A percentile compares a stretch with the other conserved stretches of the same genome.
These are phyloP conservation scores for Yamadazyma paraphyllophila DNA, from an alignment of 805 yeast genomes.

Conservation along the genomic window DNA sequence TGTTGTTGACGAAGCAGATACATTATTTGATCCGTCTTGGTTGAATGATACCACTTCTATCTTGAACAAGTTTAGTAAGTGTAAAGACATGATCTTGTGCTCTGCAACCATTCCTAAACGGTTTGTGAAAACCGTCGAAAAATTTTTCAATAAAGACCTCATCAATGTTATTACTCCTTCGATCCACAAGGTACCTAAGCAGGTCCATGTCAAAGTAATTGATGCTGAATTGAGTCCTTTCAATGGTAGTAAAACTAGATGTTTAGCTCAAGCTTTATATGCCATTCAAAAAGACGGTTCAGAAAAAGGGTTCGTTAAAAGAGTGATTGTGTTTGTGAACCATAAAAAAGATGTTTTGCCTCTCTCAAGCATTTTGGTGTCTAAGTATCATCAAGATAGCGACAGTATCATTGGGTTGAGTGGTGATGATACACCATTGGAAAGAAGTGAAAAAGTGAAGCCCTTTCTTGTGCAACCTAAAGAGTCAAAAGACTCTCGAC, in stretches of 20 bases:
- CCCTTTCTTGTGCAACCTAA: conserved; percentile 66
- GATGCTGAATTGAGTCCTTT: conserved; percentile 80
- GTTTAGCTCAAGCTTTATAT: conserved; percentile 83
- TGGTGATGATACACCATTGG: conserved; percentile 61
- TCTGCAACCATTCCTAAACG: conserved; percentile 88
- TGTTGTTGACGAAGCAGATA: conserved; percentile 93
- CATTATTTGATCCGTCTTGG: conserved; percentile 82
- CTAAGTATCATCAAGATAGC: conserved; percentile 32
- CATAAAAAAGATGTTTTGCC: conserved; percentile 60
- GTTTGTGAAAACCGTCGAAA: conserved; percentile 60
- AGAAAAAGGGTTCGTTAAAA: conserved; percentile 70
- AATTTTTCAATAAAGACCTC: conserved; percentile 57
- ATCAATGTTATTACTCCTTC: conserved; percentile 72
- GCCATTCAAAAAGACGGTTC: conserved; percentile 83
- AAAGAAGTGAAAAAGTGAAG: conserved; percentile 54
- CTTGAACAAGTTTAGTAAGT: conserved; percentile 48
- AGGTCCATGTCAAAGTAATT: conserved; percentile 67
- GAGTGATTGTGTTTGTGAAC: conserved; percentile 85
- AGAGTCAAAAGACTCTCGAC: conserved; percentile 11
- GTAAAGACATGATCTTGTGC: conserved; percentile 68
- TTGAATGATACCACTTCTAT: conserved; percentile 59
- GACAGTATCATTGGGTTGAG: conserved; percentile 62
- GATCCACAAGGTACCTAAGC: conserved; percentile 79
- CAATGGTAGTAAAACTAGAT: conserved; percentile 78
- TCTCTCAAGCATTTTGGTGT: conserved; percentile 52